Evolutionary conservation across 2,329 filamentous ascomycete genomes (phyloP).

Genomic region (Claviceps humidiphila): DNA sequence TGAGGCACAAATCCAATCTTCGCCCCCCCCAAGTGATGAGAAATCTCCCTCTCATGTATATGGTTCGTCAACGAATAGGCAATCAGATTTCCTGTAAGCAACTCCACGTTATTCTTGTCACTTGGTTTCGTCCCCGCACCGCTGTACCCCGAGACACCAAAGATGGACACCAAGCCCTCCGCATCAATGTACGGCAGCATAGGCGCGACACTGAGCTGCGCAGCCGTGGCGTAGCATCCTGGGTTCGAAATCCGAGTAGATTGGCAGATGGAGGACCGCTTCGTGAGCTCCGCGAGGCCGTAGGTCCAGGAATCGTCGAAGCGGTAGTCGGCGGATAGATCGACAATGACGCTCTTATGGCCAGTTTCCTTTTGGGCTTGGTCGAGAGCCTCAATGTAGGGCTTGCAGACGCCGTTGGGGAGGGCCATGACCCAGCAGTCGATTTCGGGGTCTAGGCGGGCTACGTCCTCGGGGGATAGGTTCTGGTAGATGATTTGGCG

Average conservation of each 20-base stretch:
- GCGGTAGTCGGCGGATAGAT: constrained; percentile 92
- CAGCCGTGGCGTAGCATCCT: constrained; percentile 88
- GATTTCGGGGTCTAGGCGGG: constrained; percentile 70
- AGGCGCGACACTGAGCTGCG: constrained; percentile 79
- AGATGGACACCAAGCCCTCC: constrained; percentile 60
- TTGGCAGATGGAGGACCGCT: constrained; percentile 61
- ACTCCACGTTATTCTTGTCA: constrained; percentile 82
- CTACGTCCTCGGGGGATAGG: constrained; percentile 73
- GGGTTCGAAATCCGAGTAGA: constrained; percentile 81
- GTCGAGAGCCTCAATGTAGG: constrained; percentile 80
- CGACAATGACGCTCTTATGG: constrained; percentile 65
- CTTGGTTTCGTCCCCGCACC: constrained; percentile 90
- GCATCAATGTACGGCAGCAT: constrained; percentile 46
- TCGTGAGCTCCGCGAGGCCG: constrained; percentile 74
- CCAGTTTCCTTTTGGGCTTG: constrained; percentile 42
- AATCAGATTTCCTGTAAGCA: constrained; percentile 58
- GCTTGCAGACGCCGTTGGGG: constrained; percentile 88
- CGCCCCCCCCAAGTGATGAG: constrained; percentile 56
- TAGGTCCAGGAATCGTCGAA: constrained; percentile 77
- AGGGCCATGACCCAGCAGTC: constrained; percentile 98
- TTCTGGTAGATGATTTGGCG: constrained; percentile 87
- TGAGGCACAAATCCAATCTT: constrained; percentile 78
- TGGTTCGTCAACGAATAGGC: constrained; percentile 72
- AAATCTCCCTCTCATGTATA: constrained; percentile 89
- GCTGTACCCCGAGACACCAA: constrained; percentile 88